phyloP scores from a whole-genome alignment of 352 stramenopile species.

The Phytophthora pluvialis region DNA sequence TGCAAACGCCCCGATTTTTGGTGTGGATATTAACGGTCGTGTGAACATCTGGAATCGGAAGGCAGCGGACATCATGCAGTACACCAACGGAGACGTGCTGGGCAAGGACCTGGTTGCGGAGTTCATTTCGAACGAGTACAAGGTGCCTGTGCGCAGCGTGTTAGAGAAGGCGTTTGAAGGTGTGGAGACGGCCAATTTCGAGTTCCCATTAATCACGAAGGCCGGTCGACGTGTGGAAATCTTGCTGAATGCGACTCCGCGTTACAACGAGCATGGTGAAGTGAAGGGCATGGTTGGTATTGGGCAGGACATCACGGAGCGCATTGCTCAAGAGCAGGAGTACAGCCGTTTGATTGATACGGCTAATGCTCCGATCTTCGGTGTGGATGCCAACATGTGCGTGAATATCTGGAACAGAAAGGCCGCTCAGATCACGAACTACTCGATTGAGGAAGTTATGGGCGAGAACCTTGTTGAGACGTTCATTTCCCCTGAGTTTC shows the following conservation, averaged over 20 bases:
- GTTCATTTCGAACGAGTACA: constrained; percentile 64
- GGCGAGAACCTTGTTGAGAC: constrained; percentile 81
- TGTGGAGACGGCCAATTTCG: constrained; percentile 48
- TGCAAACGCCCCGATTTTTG: constrained; percentile 85
- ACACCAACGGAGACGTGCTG: constrained; percentile 72
- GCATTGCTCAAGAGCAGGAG: constrained; percentile 44
- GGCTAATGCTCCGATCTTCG: constrained; percentile 62
- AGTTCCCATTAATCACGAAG: constrained; percentile 59
- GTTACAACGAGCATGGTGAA: constrained; percentile 41
- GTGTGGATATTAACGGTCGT: constrained; percentile 36
- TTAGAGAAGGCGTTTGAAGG: constrained; percentile 49
- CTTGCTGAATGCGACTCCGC: constrained; percentile 45
- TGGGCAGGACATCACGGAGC: constrained; percentile 49
- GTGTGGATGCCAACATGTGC: constrained; percentile 54
- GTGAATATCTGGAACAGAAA: constrained; percentile 92
- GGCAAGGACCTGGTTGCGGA: constrained; percentile 63
- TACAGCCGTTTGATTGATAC: constrained; percentile 54
- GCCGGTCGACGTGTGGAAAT: constrained; percentile 46
- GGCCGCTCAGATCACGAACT: constrained; percentile 88
- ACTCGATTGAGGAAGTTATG: constrained; percentile 81
- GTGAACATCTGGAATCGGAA: constrained; percentile 79
- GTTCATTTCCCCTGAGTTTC: constrained; percentile 82
- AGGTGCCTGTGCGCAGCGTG: constrained; percentile 40
- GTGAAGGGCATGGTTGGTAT: constrained; percentile 49
- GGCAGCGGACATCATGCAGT: constrained; percentile 70